Evolutionary conservation across 345 rosid genomes (phyloP).

Genomic region (Syzygium jambos): DNA sequence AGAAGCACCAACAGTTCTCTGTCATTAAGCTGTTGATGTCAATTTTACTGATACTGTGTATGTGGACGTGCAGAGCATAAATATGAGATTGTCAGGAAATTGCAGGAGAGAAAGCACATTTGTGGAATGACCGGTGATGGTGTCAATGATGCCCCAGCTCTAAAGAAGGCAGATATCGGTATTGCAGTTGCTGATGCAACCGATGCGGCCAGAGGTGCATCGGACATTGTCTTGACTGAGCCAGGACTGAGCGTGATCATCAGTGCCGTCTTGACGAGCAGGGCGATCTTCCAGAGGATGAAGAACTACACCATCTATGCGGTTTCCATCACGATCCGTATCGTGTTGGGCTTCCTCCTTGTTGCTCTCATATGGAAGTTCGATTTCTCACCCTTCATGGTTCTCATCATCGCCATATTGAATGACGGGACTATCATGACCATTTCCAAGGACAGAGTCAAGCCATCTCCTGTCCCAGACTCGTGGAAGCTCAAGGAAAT

Average conservation of each 20-base stretch:
- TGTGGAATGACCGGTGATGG: slow-evolving; percentile 92
- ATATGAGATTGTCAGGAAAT: slow-evolving; percentile 66
- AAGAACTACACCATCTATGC: slow-evolving; percentile 91
- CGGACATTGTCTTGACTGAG: slow-evolving; percentile 72
- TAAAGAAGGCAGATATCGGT: slow-evolving; percentile 77
- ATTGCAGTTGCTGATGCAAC: slow-evolving; percentile 85
- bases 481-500: slow-evolving; percentile 82
- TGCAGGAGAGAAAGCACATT: slow-evolving; percentile 72
- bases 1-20: not conserved
- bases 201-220: slow-evolving; percentile 74
- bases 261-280: slow-evolving; percentile 72
- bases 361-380: slow-evolving; percentile 71
- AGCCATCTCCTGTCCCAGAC: slow-evolving; percentile 76
- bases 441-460: slow-evolving; percentile 70
- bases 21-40: not conserved
- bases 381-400: slow-evolving; percentile 84
- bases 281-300: slow-evolving; percentile 88
- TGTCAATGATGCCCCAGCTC: slow-evolving; percentile 79
- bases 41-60: not conserved
- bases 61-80: slow-evolving; percentile 43
- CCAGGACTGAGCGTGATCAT: slow-evolving; percentile 75
- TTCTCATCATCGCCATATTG: slow-evolving; percentile 68
- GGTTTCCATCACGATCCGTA: slow-evolving; percentile 79
- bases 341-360: slow-evolving; percentile 72
- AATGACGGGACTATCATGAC: slow-evolving; percentile 91